These are phyloP conservation scores for Pythium dissotocum DNA, from an alignment of 352 stramenopile genomes.

Conservation along the genomic window DNA sequence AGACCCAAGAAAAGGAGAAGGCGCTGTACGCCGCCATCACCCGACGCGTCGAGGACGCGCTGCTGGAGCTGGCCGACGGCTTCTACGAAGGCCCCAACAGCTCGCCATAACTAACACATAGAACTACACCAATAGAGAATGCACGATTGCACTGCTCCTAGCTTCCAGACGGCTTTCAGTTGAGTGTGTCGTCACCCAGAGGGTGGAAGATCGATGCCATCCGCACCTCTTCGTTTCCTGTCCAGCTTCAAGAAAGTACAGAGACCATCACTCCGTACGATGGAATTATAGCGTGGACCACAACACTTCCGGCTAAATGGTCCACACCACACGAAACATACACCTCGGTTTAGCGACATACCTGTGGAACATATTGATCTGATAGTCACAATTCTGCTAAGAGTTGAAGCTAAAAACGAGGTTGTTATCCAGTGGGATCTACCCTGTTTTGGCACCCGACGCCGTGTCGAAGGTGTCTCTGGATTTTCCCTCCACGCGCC, in stretches of 20 bases:
- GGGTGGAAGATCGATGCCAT: too few relatives aligned
- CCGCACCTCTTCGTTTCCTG: neutral
- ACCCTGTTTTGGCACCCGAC: neutral
- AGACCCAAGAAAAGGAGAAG: conserved; percentile 66
- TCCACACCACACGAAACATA: neutral
- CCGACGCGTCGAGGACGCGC: conserved; percentile 75
- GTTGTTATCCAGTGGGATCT: neutral
- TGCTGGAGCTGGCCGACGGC: conserved; percentile 59
- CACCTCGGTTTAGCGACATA: neutral
- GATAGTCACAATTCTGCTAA: too few relatives aligned
- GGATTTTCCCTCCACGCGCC: conserved; percentile 6
- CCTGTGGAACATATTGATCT: too few relatives aligned
- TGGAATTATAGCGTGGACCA: conserved; percentile 6
- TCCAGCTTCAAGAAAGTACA: neutral
- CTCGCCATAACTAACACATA: conserved; percentile 4
- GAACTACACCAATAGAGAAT: neutral
- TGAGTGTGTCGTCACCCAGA: too few relatives aligned
- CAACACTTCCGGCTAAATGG: neutral
- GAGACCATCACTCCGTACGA: neutral
- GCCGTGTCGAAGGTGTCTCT: neutral
- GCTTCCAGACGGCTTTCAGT: too few relatives aligned
- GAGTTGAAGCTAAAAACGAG: neutral
- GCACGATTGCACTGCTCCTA: neutral
- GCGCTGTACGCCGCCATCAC: conserved; percentile 85
- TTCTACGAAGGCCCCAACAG: conserved; percentile 26